Conservation (phyloP, 2,329 filamentous ascomycete species). For the Calycina herbarum region DNA sequence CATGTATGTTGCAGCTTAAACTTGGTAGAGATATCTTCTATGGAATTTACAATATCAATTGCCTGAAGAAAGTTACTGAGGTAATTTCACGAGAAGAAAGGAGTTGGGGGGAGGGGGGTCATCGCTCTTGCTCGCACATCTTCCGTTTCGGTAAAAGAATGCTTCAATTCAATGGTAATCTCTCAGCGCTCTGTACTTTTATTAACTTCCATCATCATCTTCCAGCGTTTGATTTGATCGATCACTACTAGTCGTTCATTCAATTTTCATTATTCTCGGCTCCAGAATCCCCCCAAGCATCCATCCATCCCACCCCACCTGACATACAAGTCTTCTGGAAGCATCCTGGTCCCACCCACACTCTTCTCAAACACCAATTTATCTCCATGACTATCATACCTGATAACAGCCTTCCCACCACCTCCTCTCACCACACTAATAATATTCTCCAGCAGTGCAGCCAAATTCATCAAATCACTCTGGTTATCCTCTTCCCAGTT, state of each 20-base stretch:
- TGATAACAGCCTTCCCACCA: constrained; percentile 1
- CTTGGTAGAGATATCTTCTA: too few relatives aligned
- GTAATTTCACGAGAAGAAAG: too few relatives aligned
- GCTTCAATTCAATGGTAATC: too few relatives aligned
- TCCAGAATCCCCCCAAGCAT: neutral
- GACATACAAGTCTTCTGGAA: constrained; percentile 1
- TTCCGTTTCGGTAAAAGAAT: too few relatives aligned
- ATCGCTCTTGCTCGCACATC: too few relatives aligned
- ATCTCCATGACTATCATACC: neutral
- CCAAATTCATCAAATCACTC: constrained; percentile 36
- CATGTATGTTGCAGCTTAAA: too few relatives aligned
- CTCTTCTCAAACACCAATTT: neutral
- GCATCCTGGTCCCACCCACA: neutral
- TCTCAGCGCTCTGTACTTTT: too few relatives aligned
- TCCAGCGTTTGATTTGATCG: neutral
- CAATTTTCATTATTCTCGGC: neutral
- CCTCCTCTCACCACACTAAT: neutral
- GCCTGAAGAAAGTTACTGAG: too few relatives aligned
- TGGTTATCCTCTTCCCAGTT: constrained; percentile 42
- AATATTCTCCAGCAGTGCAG: constrained; percentile 7
- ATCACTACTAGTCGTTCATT: neutral
- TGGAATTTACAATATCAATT: too few relatives aligned
- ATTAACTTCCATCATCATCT: too few relatives aligned
- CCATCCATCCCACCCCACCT: neutral
- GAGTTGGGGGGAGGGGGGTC: too few relatives aligned